Conservation (phyloP, 2,329 filamentous ascomycete genomes). For the Aspergillus ibericus region DNA sequence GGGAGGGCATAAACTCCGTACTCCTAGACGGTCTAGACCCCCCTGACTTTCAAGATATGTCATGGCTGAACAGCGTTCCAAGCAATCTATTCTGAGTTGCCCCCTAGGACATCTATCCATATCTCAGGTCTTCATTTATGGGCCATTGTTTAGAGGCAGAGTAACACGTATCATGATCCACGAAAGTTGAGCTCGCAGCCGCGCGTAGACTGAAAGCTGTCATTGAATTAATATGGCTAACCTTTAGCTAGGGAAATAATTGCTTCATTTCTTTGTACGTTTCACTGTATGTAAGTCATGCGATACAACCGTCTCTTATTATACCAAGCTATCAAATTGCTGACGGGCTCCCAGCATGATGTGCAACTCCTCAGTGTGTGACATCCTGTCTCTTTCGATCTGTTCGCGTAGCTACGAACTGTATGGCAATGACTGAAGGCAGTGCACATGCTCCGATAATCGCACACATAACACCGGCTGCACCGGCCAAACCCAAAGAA, state of each 20-base stretch:
- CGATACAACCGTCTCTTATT: too few relatives aligned
- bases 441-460: slow-evolving; percentile 38
- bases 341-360: too few relatives aligned
- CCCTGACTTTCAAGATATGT: slow-evolving; percentile 36
- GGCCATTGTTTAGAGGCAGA: too few relatives aligned
- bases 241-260: too few relatives aligned
- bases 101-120: not conserved
- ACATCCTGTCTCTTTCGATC: not conserved
- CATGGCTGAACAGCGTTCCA: slow-evolving; percentile 36
- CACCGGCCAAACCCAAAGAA: slow-evolving; percentile 32
- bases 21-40: slow-evolving; percentile 29
- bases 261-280: too few relatives aligned
- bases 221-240: too few relatives aligned
- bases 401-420: slow-evolving; percentile 20
- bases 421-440: slow-evolving; percentile 32
- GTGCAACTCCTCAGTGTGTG: not conserved
- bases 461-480: slow-evolving; percentile 37
- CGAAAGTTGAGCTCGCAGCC: not conserved
- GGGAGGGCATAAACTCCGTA: slow-evolving; percentile 27
- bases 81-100: slow-evolving; percentile 28
- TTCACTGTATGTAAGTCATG: too few relatives aligned
- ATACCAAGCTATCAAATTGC: too few relatives aligned
- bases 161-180: not conserved
- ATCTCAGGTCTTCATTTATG: too few relatives aligned
- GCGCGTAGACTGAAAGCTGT: too few relatives aligned